Conservation (phyloP, 2,329 filamentous ascomycete genomes). For the Aspergillus brasiliensis region DNA sequence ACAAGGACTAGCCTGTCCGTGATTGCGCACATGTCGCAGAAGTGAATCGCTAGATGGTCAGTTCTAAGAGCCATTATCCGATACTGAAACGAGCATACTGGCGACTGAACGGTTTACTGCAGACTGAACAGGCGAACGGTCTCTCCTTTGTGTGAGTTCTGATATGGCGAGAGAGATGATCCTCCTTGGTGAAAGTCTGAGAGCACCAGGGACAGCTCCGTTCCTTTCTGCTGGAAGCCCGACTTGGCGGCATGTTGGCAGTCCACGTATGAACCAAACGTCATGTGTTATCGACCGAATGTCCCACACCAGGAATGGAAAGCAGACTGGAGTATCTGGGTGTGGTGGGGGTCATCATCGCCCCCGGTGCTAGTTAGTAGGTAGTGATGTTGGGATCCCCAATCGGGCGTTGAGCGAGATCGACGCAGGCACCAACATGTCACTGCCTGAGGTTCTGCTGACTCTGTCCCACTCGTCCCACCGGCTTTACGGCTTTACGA, state of each 20-base stretch:
- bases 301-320: no score
- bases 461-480: neutral
- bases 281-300: no score
- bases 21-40: neutral
- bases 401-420: no score
- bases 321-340: neutral
- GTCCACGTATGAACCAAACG: neutral
- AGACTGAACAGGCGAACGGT: conserved; percentile 30
- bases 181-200: conserved; percentile 32
- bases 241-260: neutral
- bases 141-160: conserved; percentile 37
- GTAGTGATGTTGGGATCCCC: neutral
- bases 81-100: conserved; percentile 20
- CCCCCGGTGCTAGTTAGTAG: neutral
- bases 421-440: neutral
- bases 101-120: conserved; percentile 28
- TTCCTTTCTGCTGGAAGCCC: neutral
- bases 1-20: neutral
- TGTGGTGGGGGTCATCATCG: neutral
- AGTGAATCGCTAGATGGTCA: conserved; percentile 1
- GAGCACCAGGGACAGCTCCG: conserved; percentile 27
- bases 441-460: neutral
- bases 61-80: neutral
- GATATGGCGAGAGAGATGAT: conserved; percentile 37
- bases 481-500: neutral